Evolutionary conservation across 2,329 filamentous ascomycete genomes (phyloP), one percentile per base, ranked within the genome.

Genomic region (Phoma herbarum): DNA sequence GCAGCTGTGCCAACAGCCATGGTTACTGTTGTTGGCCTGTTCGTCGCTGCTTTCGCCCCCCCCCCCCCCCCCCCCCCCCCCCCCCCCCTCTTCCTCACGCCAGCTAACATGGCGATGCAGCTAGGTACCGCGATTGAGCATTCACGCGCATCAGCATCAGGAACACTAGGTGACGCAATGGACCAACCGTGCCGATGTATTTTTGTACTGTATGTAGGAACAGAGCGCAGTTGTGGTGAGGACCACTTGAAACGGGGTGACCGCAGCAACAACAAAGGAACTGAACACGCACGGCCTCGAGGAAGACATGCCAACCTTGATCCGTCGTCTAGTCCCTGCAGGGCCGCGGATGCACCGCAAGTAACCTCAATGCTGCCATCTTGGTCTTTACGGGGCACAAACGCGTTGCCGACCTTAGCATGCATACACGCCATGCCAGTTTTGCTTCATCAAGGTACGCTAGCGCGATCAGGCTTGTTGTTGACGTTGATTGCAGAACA

Each of bases 261-360:
- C 28, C 42, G 48, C 62, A 66, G 56, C 46, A 59, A 60, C 60
- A 65, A 58, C 56, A 66, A 66, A 63, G 54, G 53, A 46, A 56
- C 37, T 45, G 53, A 46, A 28, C 20, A 59, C 46, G 56, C 56
- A 61, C 56, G 53, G 59, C 28, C 48, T 57, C 29, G 22, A 20
- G 18, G 39, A 48, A 58, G 50, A 42, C 37, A 28, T 58, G 44
- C 52, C 48, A 44, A 55, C 33, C 51, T 57, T 11, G 28, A 55
- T 55, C n/a, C 35, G 45, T 55, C 35, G 18, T 11, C 44, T 48
- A 48, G 45, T 45, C 46, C 55, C 43, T 66, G 54, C 49, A 52
- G 47, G 22, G 44, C 57, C 41, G 39, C 33, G 42, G 43, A 51
- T 48, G n/a, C 48, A 44, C 41, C 42, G 33, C 35, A 53, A 31